Percentiles rank a stretch among this genome's conserved stretches.
Conservation (phyloP, 1,284 basidiomycete species). For the Pterulicium gracile region DNA sequence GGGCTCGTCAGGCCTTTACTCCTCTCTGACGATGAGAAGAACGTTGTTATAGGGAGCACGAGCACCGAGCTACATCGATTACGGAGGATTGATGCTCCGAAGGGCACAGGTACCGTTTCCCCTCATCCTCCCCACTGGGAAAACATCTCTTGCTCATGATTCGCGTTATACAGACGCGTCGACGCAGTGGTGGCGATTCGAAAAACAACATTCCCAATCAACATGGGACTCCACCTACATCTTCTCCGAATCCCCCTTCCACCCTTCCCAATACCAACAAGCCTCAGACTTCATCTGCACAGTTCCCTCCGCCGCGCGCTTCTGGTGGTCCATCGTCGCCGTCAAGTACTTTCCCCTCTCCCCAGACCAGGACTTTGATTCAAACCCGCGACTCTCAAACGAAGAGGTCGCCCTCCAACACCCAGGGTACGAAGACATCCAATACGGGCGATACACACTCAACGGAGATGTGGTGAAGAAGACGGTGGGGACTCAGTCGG, state of each 20-base stretch:
- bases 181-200: not conserved
- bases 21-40: not conserved
- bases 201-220: not conserved
- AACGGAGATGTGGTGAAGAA: not conserved
- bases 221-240: not conserved
- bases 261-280: not conserved
- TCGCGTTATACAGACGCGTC: not conserved
- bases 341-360: not conserved
- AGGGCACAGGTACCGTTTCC: not conserved
- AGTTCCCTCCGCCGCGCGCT: not conserved
- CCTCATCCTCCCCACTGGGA: not conserved
- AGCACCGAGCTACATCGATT: not conserved
- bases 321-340: not conserved
- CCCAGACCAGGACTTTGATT: too few relatives aligned
- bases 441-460: not conserved
- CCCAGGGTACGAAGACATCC: not conserved
- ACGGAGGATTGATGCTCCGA: not conserved
- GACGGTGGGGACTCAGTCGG: not conserved
- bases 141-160: not conserved
- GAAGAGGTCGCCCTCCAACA: not conserved
- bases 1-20: not conserved
- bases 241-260: not conserved
- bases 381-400: not conserved
- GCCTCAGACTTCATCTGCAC: not conserved
- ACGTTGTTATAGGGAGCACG: not conserved